Evolutionary conservation across 2,329 filamentous ascomycete species (phyloP), one percentile per base, ranked within the genome.

Genomic region (Paramyrothecium roridum): DNA sequence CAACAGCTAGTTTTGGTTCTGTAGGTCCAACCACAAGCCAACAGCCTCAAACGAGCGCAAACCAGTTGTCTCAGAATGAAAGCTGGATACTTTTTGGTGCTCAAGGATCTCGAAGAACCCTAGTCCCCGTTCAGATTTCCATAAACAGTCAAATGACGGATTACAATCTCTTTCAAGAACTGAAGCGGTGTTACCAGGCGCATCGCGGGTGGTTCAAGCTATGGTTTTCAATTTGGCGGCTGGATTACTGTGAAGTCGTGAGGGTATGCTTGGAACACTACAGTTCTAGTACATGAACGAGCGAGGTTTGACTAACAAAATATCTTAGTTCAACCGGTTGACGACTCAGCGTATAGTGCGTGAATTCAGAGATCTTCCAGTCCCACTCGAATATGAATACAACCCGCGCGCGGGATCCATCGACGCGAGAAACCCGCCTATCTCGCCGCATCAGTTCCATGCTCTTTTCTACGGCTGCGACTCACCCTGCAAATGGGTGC

Each of bases 201-300:
- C 12, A 43, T 19, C 37, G 37, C 13, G 37, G 37, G n/a, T 19
- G 37, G n/a, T 19, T 43, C 4, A 16, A 19, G 37, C 37, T 43
- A 20, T 8, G n/a, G 26, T 54, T 54, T 22, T 54, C 52, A 26
- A 54, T 54, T 23, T 54, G 52, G 52, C 45, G 45, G 3, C 33
- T 48, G 52, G 52, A 54, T 13, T 34, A 54, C 23, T 54, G 52
- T 26, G 23, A 54, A 21, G 26, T 19, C 26, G 52, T 49, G 13
- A 54, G 48, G 45, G 52, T 54, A 40, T 2, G 45, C 37, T 43
- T 13, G 13, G 37, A 17, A 17, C 13, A 16, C 7, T 6, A 13
- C 37, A n/a, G n/a, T n/a, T n/a, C n/a, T n/a, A n/a, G n/a, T n/a
- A n/a, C n/a, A n/a, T 43, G 37, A 17, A 19, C 33, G 37, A 16